Percentiles rank a stretch among this genome's conserved stretches.
Evolutionary conservation across 2,329 filamentous ascomycete species (phyloP).

Genomic region (Paecilomyces variotii): DNA sequence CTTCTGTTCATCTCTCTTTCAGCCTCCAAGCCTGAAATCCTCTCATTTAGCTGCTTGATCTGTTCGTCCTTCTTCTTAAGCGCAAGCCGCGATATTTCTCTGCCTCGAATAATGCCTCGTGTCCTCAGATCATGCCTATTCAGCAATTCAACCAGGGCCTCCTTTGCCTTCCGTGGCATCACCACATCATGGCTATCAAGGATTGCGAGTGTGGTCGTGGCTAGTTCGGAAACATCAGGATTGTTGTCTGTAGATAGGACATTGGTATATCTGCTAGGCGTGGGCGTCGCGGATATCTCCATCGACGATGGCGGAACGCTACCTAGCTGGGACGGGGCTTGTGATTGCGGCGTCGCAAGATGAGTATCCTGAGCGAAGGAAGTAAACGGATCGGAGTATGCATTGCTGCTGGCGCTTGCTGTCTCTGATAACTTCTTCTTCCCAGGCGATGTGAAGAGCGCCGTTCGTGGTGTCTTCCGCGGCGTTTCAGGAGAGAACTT

Average conservation of each 20-base stretch:
- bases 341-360: background rate
- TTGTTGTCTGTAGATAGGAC: conserved; percentile 14
- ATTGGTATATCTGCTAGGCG: conserved; percentile 22
- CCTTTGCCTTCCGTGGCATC: conserved; percentile 24
- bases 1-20: conserved; percentile 47
- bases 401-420: conserved; percentile 10
- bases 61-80: conserved; percentile 58
- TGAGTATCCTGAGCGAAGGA: background rate
- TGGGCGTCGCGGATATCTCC: conserved; percentile 25
- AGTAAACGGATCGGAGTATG: conserved; percentile 11
- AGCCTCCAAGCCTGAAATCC: conserved; percentile 51
- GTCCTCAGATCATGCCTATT: conserved; percentile 50
- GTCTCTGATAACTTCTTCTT: conserved; percentile 29
- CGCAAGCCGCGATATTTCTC: conserved; percentile 57
- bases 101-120: conserved; percentile 55
- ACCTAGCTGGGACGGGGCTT: background rate
- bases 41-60: conserved; percentile 57
- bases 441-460: conserved; percentile 23
- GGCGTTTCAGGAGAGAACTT: conserved; percentile 27
- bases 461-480: conserved; percentile 28
- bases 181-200: conserved; percentile 27
- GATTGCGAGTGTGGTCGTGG: conserved; percentile 20
- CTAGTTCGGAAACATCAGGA: conserved; percentile 14
- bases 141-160: conserved; percentile 38
- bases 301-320: conserved; percentile 12